Evolutionary conservation across 352 stramenopile species (phyloP).

Genomic region (Phytophthora ramorum): DNA sequence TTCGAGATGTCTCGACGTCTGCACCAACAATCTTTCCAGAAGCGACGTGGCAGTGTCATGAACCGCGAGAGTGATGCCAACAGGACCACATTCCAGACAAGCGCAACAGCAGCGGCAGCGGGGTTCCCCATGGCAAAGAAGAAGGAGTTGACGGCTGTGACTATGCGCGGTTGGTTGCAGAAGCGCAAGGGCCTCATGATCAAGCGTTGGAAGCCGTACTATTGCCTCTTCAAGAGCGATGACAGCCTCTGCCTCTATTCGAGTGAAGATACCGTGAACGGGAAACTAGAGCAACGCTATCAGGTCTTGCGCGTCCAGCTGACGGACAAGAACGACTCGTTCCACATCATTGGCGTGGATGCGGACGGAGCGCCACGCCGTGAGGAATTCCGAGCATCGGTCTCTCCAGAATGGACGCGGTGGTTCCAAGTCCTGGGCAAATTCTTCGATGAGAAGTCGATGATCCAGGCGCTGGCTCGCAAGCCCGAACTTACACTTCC

Average conservation of each 20-base stretch:
- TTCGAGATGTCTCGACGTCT: constrained; percentile 39
- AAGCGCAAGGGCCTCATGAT: constrained; percentile 56
- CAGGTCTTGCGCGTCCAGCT: constrained; percentile 56
- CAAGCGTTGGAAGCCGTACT: constrained; percentile 67
- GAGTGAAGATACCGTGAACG: constrained; percentile 67
- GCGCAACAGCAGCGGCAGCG: constrained; percentile 27
- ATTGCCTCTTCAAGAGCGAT: constrained; percentile 62
- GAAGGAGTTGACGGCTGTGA: constrained; percentile 36
- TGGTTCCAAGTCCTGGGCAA: constrained; percentile 59
- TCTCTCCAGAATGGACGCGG: constrained; percentile 44
- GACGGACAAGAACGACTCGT: constrained; percentile 56
- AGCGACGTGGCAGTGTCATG: constrained; percentile 3
- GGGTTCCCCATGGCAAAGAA: constrained; percentile 38
- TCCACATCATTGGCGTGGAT: constrained; percentile 61
- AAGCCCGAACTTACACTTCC: constrained; percentile 48
- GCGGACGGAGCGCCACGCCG: constrained; percentile 46
- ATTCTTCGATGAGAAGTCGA: constrained; percentile 52
- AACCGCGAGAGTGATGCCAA: neutral
- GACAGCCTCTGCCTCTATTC: constrained; percentile 60
- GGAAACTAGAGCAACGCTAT: constrained; percentile 51
- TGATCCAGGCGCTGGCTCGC: constrained; percentile 42
- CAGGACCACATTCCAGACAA: constrained; percentile 17
- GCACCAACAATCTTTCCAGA: constrained; percentile 22
- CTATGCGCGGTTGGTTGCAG: constrained; percentile 60
- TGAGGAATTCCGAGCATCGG: constrained; percentile 53